Base-by-base conservation (phyloP, 257 asterid species). In the Lycium barbarum region DNA sequence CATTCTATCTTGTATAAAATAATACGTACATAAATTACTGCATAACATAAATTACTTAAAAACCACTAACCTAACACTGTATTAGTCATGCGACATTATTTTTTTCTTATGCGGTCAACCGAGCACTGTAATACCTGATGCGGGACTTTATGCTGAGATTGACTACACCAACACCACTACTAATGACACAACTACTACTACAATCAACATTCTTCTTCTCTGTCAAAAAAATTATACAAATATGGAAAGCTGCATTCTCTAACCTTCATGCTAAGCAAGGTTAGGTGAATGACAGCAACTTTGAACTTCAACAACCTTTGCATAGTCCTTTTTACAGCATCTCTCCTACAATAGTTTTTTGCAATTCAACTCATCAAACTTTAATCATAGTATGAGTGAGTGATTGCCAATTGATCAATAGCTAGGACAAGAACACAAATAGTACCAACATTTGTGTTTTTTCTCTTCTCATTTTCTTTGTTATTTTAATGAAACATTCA, bases 281-380 rank as follows among this genome's bases (percentile, higher is more conserved):
- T 92, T 94, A 90, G 98, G 97, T 94, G 91, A 86, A 22, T 82
- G 97, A 92, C 59, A 94, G 92, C 93, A 86, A 91, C 97, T 89
- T 86, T 73, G 53, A 82, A 86, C 62, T 49, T 88, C 89, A 89
- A 74, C 81, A 49, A 74, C 62, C 20, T 63, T 67, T 68, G 45
- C 72, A 81, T 12, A 67, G 20, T 63, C 72, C 7, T 59, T 80
- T 61, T 59, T 80, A 86, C 93, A 87, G 84, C 90, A 71, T 86
- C 87, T 85, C 84, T 80, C 84, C 70, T 43, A 35, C 57, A 38
- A 51, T n/a, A 59, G 43, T 33, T 72, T 49, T 65, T 70, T 85
- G 83, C 90, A 88, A 66, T 83, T 36, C 71, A 59, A 57, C 57
- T 74, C 84, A 67, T 49, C 81, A 61, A 40, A 33, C 10, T 26